These are phyloP conservation scores for Phaeodactylum tricornutum DNA, from an alignment of 108 stramenopile genomes.

Conservation along the genomic window DNA sequence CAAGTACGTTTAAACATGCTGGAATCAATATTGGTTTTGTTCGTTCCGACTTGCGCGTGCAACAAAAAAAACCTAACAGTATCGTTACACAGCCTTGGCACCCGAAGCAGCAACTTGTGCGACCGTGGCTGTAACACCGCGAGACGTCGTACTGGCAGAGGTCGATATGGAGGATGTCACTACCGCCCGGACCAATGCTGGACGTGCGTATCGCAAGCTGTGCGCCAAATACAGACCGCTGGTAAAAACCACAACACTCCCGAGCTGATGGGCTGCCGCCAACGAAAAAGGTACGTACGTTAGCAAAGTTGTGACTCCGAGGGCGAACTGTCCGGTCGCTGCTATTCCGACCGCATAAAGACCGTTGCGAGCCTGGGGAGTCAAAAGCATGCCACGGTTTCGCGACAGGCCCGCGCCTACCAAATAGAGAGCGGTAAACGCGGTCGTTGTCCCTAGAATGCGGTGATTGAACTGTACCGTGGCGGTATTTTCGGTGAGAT, in stretches of 20 bases:
- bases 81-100: no score
- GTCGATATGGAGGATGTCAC: no score
- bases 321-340: slow-evolving; percentile 70
- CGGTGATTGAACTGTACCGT: slow-evolving; percentile 98
- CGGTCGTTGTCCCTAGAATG: slow-evolving; percentile 80
- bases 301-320: slow-evolving; percentile 94
- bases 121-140: no score
- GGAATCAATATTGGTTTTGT: no score
- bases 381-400: slow-evolving; percentile 26
- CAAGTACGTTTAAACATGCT: no score
- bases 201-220: slow-evolving; percentile 68
- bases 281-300: slow-evolving; percentile 89
- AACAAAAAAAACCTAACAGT: no score
- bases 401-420: slow-evolving; percentile 51
- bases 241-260: slow-evolving; percentile 86
- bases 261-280: slow-evolving; percentile 94
- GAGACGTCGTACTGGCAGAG: no score
- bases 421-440: slow-evolving; percentile 52
- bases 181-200: slow-evolving; percentile 31
- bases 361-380: slow-evolving; percentile 62
- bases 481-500: slow-evolving; percentile 94
- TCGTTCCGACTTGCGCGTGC: no score
- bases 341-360: slow-evolving; percentile 69
- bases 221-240: slow-evolving; percentile 77
- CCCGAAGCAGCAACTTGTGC: no score